These are phyloP conservation scores for Anaeramoeba ignava DNA, from an alignment of 78 protist species.

Conservation along the genomic window DNA sequence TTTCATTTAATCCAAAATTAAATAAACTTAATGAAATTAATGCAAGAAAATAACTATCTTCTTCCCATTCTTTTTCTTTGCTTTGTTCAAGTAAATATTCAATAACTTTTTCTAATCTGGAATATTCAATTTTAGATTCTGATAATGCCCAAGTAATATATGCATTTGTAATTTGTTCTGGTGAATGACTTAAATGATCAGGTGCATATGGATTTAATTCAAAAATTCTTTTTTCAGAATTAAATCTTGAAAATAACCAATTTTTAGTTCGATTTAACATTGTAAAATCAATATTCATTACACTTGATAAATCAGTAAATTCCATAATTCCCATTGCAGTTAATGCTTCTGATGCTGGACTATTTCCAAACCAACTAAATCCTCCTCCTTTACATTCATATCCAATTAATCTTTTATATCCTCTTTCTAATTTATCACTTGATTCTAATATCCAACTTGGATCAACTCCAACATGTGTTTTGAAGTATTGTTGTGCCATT, in stretches of 20 bases:
- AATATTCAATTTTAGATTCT: neutral
- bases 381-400: slow-evolving; percentile 23
- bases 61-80: neutral
- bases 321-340: slow-evolving; percentile 25
- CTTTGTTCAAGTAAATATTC: neutral
- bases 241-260: slow-evolving; percentile 5
- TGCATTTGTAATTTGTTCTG: neutral
- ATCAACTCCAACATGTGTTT: no score
- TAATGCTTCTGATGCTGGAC: slow-evolving; percentile 20
- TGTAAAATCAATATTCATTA: slow-evolving; percentile 5
- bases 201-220: neutral
- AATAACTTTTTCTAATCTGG: neutral
- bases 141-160: neutral
- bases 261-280: slow-evolving; percentile 9
- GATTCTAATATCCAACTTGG: no score
- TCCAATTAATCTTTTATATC: slow-evolving; percentile 17
- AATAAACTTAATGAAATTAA: neutral
- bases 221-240: no score
- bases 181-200: neutral
- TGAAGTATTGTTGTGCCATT: slow-evolving; percentile 26
- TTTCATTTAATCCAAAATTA: neutral
- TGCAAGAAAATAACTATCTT: neutral
- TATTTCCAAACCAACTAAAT: slow-evolving; percentile 26
- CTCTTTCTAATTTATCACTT: no score
- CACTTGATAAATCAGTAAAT: slow-evolving; percentile 21